Conservation (phyloP, 2,329 filamentous ascomycete genomes). For the Sclerotinia minor region DNA sequence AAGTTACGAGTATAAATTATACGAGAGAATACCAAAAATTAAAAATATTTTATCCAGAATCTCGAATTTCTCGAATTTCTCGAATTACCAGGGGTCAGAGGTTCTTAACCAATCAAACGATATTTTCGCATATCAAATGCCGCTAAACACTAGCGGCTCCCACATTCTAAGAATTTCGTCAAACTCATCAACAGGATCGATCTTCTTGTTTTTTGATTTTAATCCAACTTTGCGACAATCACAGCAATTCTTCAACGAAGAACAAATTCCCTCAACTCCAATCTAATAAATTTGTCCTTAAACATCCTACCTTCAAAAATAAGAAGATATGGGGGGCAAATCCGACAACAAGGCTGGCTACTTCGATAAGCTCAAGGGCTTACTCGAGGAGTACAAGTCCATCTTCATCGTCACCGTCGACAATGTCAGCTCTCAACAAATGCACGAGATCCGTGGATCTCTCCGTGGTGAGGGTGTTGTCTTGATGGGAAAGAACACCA, state of each 20-base stretch:
- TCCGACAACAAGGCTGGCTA: conserved; percentile 90
- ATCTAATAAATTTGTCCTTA: conserved; percentile 66
- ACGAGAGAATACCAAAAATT: neutral
- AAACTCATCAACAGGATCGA: conserved; percentile 21
- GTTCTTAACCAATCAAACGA: conserved; percentile 10
- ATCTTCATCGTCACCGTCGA: conserved; percentile 97
- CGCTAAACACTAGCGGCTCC: conserved; percentile 22
- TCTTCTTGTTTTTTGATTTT: neutral
- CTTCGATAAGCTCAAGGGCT: conserved; percentile 99
- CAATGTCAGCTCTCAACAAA: conserved; percentile 99
- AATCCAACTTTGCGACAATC: conserved; percentile 19
- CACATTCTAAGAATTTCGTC: conserved; percentile 24
- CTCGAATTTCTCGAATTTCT: conserved; percentile 3
- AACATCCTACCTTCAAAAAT: conserved; percentile 92
- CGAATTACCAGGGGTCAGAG: conserved; percentile 4
- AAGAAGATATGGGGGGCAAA: conserved; percentile 99
- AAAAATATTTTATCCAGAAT: conserved; percentile 11
- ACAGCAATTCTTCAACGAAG: conserved; percentile 24
- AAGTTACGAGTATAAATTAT: no score
- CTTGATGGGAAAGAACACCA: conserved; percentile 99
- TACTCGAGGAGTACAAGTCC: conserved; percentile 94
- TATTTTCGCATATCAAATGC: neutral
- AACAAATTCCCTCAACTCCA: conserved; percentile 28
- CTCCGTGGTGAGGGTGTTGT: conserved; percentile 92
- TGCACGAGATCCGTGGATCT: conserved; percentile 98